These are phyloP conservation scores for Medicago truncatula DNA, from an alignment of 306 rosid genomes.

Conservation along the genomic window MtrunA17r5.0-ANR NC_053042.1:6878501-6879000, in stretches of 20 bases:
- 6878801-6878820: background rate
- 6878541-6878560: background rate
- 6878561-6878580: background rate
- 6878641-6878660: background rate
- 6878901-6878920: background rate
- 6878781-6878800: conserved; percentile 33
- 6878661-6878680: background rate
- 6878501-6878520: background rate
- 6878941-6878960: conserved; percentile 32
- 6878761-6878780: conserved; percentile 21
- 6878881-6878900: background rate
- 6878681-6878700: background rate
- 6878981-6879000: conserved; percentile 30
- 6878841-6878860: background rate
- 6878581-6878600: background rate
- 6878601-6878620: background rate
- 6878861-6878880: conserved; percentile 21
- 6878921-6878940: conserved; percentile 39
- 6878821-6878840: background rate
- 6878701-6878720: conserved; percentile 3
- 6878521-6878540: conserved; percentile 33
- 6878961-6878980: conserved; percentile 40
- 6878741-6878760: conserved; percentile 38
- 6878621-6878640: background rate
- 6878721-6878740: conserved; percentile 21